Base-by-base conservation (phyloP, 352 stramenopile species). In the Globisporangium carolinianum region DNA sequence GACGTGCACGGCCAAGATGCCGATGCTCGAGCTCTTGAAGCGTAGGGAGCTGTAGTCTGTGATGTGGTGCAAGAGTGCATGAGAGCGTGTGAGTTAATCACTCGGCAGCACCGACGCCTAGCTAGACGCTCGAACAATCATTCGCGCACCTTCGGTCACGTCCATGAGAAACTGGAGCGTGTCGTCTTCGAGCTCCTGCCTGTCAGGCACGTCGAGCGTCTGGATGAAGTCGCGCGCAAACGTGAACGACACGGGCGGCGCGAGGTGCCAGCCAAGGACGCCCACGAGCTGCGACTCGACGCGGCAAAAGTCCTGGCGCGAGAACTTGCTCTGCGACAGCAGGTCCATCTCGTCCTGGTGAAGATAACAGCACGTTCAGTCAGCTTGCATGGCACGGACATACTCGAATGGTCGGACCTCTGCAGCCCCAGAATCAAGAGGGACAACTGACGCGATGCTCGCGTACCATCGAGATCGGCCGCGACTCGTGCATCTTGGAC, bases 401-500 rank as follows among this genome's bases (percentile, higher is more conserved):
- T 3, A 32, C 24, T 32, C 24, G 24, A 32, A 32, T 32, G 24
- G 24, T 32, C 24, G 24, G 24, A 32, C 24, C 1, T 32, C 24
- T 32, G 24, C 24, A 32, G 24, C 24, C 24, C 24, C 24, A 32
- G 24, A 32, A 32, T 1, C 12, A 57, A 18, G 15, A 15, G 6
- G 6, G 12, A 39, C 46, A 51, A 8, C 11, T 15, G 35, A 17
- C 51, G 53, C 35, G 18, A 17, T 4, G 35, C 6, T 6, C 24
- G 18, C 56, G 47, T 41, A 75, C 71, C 70, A 82, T 79, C 10
- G 70, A 68, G 42, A 82, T 82, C 42, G 73, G 73, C 47, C 73
- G 71, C 35, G 66, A 62, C 60, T 82, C 73, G 53, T 82, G 73
- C 65, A 82, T 76, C 64, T 82, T 82, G 53, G 73, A 82, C 17